Base-by-base conservation (phyloP, 2,329 filamentous ascomycete species). In the Fusarium circinatum region DNA sequence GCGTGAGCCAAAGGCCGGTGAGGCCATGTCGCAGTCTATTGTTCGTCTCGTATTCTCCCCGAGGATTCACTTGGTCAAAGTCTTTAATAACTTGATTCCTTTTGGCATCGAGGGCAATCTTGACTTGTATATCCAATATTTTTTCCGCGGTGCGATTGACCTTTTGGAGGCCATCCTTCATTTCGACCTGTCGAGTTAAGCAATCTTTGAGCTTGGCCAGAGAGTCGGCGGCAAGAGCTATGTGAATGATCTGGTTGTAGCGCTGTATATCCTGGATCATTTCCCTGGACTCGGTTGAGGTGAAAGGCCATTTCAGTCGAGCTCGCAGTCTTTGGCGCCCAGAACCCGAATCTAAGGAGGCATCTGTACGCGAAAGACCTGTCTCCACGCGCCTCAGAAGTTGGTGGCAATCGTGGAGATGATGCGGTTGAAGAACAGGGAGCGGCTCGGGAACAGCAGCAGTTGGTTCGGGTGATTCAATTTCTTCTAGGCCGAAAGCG, bases 281-380 rank as follows among this genome's bases (percentile, higher is more conserved):
- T 20, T 55, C 49, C 3, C 34, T 57, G 7, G 62, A 55, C 42
- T 61, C 56, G 3, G 49, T 32, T 12, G 62, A 62, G 2, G 49
- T 51, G 17, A 62, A 69, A 5, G 62, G 66, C 66, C 51, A 69
- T 24, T 41, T 47, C 2, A 69, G 32, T 20, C 57, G 44, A 38
- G 24, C 57, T 20, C 22, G 34, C 6, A 60, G 34, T 39, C 34
- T 52, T 30, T 32, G 8, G 17, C 30, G 26, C 5, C 56, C 14
- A 10, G 44, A 51, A 18, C 6, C 6, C 12, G 44, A 59, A 8
- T 26, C 22, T 4, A 51, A 15, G 18, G 24, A 36, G 13, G 17
- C 15, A 12, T 28, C 34, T 30, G 17, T 60, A 15, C 17, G 30
- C 3, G 44, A 32, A 51, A 38, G 32, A 8, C 18, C 45, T 17